Conservation (phyloP, 2,329 filamentous ascomycete species). For the Sporothrix pseudoabietina region DNA sequence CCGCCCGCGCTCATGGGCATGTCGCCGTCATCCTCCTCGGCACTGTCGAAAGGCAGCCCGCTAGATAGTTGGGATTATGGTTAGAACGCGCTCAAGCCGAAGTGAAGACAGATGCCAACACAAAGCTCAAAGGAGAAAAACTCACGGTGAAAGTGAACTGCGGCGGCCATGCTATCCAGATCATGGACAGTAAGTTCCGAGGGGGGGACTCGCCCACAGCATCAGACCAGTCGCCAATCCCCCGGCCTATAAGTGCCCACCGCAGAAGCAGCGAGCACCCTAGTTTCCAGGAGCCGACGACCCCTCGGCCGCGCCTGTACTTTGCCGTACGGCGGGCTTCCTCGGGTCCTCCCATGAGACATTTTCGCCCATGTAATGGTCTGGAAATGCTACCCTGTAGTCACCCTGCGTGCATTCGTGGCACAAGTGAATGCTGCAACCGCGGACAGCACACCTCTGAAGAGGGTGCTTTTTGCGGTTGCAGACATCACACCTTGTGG, state of each 20-base stretch:
- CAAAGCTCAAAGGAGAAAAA: neutral
- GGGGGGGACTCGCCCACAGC: neutral
- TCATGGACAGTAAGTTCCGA: neutral
- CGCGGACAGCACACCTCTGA: neutral
- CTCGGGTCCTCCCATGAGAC: neutral
- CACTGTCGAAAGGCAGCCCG: neutral
- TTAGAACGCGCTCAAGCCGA: neutral
- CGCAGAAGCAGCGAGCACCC: neutral
- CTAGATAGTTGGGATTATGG: neutral
- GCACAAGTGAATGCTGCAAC: neutral
- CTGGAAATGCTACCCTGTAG: neutral
- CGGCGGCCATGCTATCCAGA: neutral
- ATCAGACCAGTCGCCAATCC: neutral
- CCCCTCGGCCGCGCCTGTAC: neutral
- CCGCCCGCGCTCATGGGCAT: no score
- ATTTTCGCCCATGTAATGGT: neutral
- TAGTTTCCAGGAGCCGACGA: neutral
- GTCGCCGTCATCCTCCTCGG: no score
- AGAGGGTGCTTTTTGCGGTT: neutral
- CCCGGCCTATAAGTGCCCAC: neutral
- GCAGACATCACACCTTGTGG: neutral
- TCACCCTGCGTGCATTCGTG: neutral
- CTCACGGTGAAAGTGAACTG: neutral
- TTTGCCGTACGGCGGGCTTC: neutral
- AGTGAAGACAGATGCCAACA: neutral